A percentile compares a stretch with the other conserved stretches of the same genome.
Conservation (phyloP, 345 rosid genomes). For the Heritiera fomes region DNA sequence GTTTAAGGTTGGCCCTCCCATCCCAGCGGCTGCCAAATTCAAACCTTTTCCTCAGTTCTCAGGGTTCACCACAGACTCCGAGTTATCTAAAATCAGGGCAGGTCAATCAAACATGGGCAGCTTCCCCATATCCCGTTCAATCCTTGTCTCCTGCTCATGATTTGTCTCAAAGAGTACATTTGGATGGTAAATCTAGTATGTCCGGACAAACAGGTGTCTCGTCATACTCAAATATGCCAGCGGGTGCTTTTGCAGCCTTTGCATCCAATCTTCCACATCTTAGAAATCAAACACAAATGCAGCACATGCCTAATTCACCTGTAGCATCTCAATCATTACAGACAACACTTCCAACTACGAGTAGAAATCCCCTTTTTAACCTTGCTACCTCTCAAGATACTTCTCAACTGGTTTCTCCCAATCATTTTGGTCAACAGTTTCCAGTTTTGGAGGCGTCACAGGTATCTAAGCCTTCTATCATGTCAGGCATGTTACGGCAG, state of each 20-base stretch:
- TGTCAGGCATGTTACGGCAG: conserved; percentile 30
- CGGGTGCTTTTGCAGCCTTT: conserved; percentile 25
- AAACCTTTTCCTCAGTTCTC: conserved; percentile 29
- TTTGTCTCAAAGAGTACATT: conserved; percentile 28
- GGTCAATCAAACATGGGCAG: conserved; percentile 28
- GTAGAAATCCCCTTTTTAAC: conserved; percentile 27
- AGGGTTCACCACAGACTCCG: conserved; percentile 23
- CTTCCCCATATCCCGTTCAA: conserved; percentile 34
- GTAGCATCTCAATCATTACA: conserved; percentile 29
- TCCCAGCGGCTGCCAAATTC: conserved; percentile 35
- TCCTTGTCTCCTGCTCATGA: conserved; percentile 29
- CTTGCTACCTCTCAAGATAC: conserved; percentile 25
- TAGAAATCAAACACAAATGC: conserved; percentile 35
- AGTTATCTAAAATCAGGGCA: conserved; percentile 23
- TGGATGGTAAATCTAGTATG: conserved; percentile 22
- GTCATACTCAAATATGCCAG: conserved; percentile 24
- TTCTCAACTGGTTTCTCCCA: conserved; percentile 16
- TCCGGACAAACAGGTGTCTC: conserved; percentile 25
- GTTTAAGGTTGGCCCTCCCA: conserved; percentile 51
- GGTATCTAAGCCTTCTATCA: conserved; percentile 28
- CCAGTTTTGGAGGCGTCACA: conserved; percentile 39
- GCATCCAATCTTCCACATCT: conserved; percentile 15
- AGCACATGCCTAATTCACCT: conserved; percentile 23
- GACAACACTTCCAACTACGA: conserved; percentile 17
- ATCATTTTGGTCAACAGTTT: conserved; percentile 33